Evolutionary conservation across 2,329 filamentous ascomycete genomes (phyloP), one percentile per base, ranked within the genome.

Genomic region (Verticillium alfalfae): DNA sequence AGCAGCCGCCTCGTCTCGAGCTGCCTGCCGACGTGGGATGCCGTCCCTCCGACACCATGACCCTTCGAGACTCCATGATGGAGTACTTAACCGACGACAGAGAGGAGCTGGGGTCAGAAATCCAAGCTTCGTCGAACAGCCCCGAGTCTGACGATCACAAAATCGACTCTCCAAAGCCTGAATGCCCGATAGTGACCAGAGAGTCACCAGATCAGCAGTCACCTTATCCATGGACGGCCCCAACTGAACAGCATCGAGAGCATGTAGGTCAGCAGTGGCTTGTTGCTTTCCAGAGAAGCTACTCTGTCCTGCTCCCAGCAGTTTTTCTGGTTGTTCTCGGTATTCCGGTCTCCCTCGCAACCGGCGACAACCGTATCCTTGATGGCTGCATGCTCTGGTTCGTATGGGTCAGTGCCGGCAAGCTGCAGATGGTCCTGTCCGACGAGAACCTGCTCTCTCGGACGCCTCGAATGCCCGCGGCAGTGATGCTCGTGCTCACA

Each of bases 351-450:
- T 75, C 79, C 0, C 65, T 69, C 2, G 49, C 61, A 0, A 64
- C 66, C 0, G 61, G 68, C 2, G 74, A 77, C 58, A 73, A 78
- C 26, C 72, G 76, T 0, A 67, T 76, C 2, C 72, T 85, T 4
- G 78, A 85, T 41, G 78, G 78, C 0, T 77, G 76, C 31, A 71
- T 79, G 13, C 70, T 85, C 4, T 78, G 81, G 67, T 78, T 80
- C 45, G 65, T 81, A 52, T 87, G 84, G 84, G 74, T 78, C 12
- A 67, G 71, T 16, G 74, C 75, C 5, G 72, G 79, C 2, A 68
- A 70, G 1, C 59, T 76, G 2, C 81, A 83, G 56, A 66, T 69
- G 0, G 56, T 64, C 6, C 70, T 79, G 65, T 79, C 78, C 56
- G 55, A 26, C 0, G 64, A 65, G 0, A 49, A 16, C 0, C 18